A percentile compares a stretch with the other conserved stretches of the same genome.
Evolutionary conservation across 345 rosid genomes (phyloP).

Genomic region (Lumnitzera littorea): DNA sequence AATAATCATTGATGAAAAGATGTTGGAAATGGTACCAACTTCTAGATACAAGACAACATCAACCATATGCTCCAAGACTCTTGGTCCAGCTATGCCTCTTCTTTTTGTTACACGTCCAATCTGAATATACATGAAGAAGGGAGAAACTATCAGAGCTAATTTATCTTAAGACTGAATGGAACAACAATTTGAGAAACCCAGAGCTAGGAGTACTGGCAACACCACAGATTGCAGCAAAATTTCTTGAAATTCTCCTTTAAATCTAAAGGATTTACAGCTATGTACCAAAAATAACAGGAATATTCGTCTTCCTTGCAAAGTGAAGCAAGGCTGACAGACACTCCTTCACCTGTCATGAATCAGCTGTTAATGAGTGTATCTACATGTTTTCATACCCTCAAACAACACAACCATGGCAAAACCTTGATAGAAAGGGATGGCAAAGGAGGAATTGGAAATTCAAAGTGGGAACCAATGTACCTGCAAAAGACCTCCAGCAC

Average conservation of each 20-base stretch:
- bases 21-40: constrained; percentile 42
- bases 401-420: too few species aligned
- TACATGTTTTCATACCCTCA: too few species aligned
- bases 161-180: too few species aligned
- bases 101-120: constrained; percentile 88
- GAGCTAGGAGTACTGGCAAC: neutral
- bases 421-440: too few species aligned
- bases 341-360: constrained; percentile 64
- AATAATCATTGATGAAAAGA: constrained; percentile 11
- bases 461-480: constrained; percentile 16
- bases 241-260: neutral
- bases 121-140: constrained; percentile 27
- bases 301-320: constrained; percentile 73
- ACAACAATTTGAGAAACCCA: neutral
- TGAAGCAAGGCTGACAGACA: constrained; percentile 83
- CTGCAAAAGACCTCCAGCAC: constrained; percentile 84
- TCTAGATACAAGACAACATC: constrained; percentile 93
- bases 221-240: too few species aligned
- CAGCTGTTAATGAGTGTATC: neutral
- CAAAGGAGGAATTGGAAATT: too few species aligned
- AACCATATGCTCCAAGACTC: constrained; percentile 95
- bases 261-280: neutral
- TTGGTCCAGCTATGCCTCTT: constrained; percentile 97
- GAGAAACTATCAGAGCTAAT: neutral
- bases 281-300: constrained; percentile 87